Percentiles rank a stretch among this genome's conserved stretches.
These are phyloP conservation scores for Fusarium temperatum DNA, from an alignment of 2,329 filamentous ascomycete genomes.

Conservation along the genomic window DNA sequence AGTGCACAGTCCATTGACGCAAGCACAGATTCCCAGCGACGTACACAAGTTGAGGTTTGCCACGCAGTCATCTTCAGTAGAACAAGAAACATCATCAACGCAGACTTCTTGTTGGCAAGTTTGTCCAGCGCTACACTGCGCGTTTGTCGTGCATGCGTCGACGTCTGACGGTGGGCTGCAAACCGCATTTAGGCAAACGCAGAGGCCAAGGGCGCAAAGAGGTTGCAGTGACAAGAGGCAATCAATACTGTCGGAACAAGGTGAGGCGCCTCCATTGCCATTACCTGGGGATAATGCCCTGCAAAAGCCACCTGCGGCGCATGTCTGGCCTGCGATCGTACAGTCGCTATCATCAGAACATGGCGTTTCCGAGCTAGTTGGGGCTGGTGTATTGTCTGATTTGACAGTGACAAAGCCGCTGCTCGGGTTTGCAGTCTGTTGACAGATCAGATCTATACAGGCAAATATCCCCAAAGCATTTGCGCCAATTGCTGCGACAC, in stretches of 20 bases:
- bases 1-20: background rate
- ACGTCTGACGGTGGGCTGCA: background rate
- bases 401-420: slow-evolving; percentile 10
- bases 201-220: slow-evolving; percentile 24
- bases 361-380: background rate
- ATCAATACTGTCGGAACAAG: slow-evolving; percentile 1
- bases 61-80: background rate
- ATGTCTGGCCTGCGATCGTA: slow-evolving; percentile 1
- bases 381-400: background rate
- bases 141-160: background rate
- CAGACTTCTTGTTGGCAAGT: slow-evolving; percentile 7
- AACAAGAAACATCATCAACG: background rate
- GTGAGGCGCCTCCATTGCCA: background rate
- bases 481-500: background rate
- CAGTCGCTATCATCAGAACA: slow-evolving; percentile 5
- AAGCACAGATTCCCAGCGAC: background rate
- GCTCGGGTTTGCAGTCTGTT: background rate
- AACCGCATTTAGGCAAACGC: slow-evolving; percentile 15
- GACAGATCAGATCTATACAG: slow-evolving; percentile 6
- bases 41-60: background rate
- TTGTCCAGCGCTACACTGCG: background rate
- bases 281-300: background rate
- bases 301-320: background rate
- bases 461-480: slow-evolving; percentile 1
- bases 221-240: slow-evolving; percentile 6